Conservation (phyloP, 306 rosid genomes). For the Acacia confusa region DNA sequence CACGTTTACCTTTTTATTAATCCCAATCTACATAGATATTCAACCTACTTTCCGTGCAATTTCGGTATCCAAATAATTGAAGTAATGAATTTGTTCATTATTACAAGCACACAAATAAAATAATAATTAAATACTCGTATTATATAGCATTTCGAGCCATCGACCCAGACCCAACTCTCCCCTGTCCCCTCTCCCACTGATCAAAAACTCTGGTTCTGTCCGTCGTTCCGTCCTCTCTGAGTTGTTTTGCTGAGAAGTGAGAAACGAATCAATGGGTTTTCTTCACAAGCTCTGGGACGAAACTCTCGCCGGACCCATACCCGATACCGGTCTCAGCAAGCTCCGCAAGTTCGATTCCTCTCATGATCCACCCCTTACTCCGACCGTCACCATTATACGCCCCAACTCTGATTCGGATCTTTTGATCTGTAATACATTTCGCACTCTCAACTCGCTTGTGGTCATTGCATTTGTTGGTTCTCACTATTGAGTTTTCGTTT, state of each 20-base stretch:
- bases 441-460: not conserved
- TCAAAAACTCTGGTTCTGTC: not conserved
- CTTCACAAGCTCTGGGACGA: conserved; percentile 4
- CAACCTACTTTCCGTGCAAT: too few species aligned
- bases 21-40: too few species aligned
- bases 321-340: not conserved
- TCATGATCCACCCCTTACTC: not conserved
- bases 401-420: conserved; percentile 32
- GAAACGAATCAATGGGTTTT: not conserved
- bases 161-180: not conserved
- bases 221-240: not conserved
- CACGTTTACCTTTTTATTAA: too few species aligned
- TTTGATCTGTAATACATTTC: conserved; percentile 48
- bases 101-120: too few species aligned
- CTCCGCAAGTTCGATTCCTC: not conserved
- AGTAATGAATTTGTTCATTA: too few species aligned
- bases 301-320: not conserved
- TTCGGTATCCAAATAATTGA: too few species aligned
- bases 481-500: not conserved
- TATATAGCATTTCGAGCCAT: too few species aligned
- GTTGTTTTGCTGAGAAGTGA: not conserved
- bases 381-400: not conserved
- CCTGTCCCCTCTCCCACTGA: too few species aligned
- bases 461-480: not conserved
- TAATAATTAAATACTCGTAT: too few species aligned